These are phyloP conservation scores for Candida nonsorbophila DNA, from an alignment of 805 yeast genomes.

Conservation along the genomic window DNA sequence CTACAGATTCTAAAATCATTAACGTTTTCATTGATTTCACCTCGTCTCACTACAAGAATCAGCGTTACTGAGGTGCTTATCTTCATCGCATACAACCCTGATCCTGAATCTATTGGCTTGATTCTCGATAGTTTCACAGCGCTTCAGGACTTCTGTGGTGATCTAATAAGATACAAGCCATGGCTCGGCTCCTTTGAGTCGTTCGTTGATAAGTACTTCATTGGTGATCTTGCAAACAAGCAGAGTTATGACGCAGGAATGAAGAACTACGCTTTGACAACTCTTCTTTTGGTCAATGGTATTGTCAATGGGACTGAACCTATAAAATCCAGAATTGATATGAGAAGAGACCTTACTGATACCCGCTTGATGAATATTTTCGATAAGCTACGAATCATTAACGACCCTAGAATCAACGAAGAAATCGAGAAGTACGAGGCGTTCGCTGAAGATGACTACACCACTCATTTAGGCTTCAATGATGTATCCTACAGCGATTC, in stretches of 20 bases:
- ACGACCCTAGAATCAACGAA: conserved; percentile 25
- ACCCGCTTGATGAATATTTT: conserved; percentile 29
- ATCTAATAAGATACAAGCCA: conserved; percentile 32
- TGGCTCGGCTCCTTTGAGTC: conserved; percentile 35
- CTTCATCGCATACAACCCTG: conserved; percentile 24
- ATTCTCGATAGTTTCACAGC: conserved; percentile 26
- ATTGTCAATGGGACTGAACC: conserved; percentile 23
- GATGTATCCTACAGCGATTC: too few species aligned
- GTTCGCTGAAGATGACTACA: conserved; percentile 35
- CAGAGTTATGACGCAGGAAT: conserved; percentile 11
- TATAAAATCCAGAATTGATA: conserved; percentile 19
- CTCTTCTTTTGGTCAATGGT: conserved; percentile 30
- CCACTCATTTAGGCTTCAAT: conserved; percentile 9
- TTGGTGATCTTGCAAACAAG: conserved; percentile 9
- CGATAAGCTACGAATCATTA: conserved; percentile 26
- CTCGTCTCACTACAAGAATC: conserved; percentile 34
- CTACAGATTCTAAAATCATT: conserved; percentile 31
- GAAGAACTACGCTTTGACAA: conserved; percentile 29
- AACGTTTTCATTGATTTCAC: conserved; percentile 33
- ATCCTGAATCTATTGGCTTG: conserved; percentile 12
- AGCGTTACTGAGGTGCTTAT: conserved; percentile 38
- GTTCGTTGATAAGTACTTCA: conserved; percentile 23
- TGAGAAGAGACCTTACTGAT: conserved; percentile 32
- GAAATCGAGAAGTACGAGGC: conserved; percentile 35
- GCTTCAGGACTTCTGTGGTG: conserved; percentile 32